A percentile compares a stretch with the other conserved stretches of the same genome.
Evolutionary conservation across 176 grass and related monocot species (phyloP).

Genomic region (Secale cereale): DNA sequence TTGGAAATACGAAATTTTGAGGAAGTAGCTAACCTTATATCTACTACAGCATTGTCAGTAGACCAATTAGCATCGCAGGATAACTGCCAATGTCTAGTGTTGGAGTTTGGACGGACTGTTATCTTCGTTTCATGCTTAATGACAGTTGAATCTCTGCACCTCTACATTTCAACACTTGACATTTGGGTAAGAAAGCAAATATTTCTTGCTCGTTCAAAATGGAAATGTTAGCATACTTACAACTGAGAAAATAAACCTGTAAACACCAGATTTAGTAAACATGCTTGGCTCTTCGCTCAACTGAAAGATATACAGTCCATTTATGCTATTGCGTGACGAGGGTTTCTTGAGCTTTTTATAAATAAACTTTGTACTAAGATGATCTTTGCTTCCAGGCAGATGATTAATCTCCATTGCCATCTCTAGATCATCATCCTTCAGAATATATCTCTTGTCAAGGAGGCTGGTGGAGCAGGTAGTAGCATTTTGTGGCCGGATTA

Average conservation of each 20-base stretch:
- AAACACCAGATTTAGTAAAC: slow-evolving; percentile 32
- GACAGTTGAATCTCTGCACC: slow-evolving; percentile 13
- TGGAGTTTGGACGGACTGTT: slow-evolving; percentile 27
- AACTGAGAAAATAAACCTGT: slow-evolving; percentile 41
- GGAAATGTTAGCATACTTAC: slow-evolving; percentile 25
- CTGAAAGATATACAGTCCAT: slow-evolving; percentile 38
- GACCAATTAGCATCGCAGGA: neutral
- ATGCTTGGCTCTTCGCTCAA: slow-evolving; percentile 11
- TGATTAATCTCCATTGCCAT: slow-evolving; percentile 30
- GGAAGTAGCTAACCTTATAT: slow-evolving; percentile 24
- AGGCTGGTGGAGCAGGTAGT: neutral
- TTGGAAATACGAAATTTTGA: neutral
- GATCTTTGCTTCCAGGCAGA: neutral
- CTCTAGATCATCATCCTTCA: slow-evolving; percentile 40
- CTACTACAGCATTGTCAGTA: neutral
- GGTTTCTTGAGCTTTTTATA: slow-evolving; percentile 20
- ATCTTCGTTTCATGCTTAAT: slow-evolving; percentile 15
- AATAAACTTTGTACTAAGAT: neutral
- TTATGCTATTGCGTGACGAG: slow-evolving; percentile 17
- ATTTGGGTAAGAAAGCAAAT: neutral
- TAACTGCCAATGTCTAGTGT: slow-evolving; percentile 26
- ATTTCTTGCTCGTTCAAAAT: neutral
- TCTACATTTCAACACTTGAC: slow-evolving; percentile 13
- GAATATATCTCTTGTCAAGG: slow-evolving; percentile 22
- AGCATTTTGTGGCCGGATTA: slow-evolving; percentile 24